Conservation (phyloP, 805 yeast species). For the Tetrapisispora iriomotensis region DNA sequence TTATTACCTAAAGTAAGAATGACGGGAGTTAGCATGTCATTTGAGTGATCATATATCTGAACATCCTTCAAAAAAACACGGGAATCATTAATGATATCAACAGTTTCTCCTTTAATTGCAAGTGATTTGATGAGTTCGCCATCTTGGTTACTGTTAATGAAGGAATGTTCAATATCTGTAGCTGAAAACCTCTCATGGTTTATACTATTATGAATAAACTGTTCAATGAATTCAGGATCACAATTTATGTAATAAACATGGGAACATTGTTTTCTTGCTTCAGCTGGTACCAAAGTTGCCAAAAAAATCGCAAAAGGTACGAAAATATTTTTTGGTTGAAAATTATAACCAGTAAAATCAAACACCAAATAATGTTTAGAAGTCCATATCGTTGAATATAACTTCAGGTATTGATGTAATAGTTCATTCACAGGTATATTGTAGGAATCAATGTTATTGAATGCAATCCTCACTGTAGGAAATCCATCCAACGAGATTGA, state of each 20-base stretch:
- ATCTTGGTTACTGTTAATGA: conserved; percentile 38
- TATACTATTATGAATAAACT: conserved; percentile 11
- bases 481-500: conserved; percentile 64
- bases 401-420: conserved; percentile 51
- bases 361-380: conserved; percentile 49
- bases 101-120: conserved; percentile 34
- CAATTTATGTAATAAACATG: conserved; percentile 41
- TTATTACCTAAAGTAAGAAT: conserved; percentile 56
- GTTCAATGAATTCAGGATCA: conserved; percentile 20
- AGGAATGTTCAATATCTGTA: conserved; percentile 22
- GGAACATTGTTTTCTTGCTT: conserved; percentile 42
- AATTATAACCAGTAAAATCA: conserved; percentile 57
- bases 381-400: conserved; percentile 63
- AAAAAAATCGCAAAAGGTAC: conserved; percentile 25
- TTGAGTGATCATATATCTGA: conserved; percentile 34
- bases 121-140: conserved; percentile 31
- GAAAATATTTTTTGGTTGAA: conserved; percentile 16
- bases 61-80: conserved; percentile 43
- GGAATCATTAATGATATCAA: conserved; percentile 34
- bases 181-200: conserved; percentile 7
- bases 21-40: conserved; percentile 44
- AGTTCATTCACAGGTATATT: conserved; percentile 39
- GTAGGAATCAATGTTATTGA: conserved; percentile 30
- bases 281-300: conserved; percentile 41
- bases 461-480: conserved; percentile 52